These are phyloP conservation scores for Epichloe bromicola DNA, from an alignment of 2,329 filamentous ascomycete genomes.

Conservation along the genomic window DNA sequence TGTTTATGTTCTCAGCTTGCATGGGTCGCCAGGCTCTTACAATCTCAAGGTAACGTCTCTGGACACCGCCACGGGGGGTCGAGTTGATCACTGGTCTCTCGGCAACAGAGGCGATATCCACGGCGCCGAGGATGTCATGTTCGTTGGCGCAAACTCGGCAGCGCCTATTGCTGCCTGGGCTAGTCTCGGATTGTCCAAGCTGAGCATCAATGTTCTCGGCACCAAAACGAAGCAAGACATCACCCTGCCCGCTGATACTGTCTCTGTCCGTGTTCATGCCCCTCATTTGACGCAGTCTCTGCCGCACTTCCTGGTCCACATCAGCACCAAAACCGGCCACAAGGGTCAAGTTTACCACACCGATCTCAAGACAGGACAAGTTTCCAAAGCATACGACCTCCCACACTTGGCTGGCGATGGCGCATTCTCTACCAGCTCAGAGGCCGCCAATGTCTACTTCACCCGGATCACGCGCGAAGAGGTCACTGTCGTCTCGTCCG, in stretches of 20 bases:
- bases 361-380: conserved; percentile 52
- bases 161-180: conserved; percentile 66
- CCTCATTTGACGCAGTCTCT: conserved; percentile 58
- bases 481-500: conserved; percentile 59
- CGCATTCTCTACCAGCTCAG: conserved; percentile 65
- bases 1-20: conserved; percentile 67
- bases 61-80: conserved; percentile 61
- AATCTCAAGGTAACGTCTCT: conserved; percentile 65
- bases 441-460: conserved; percentile 77
- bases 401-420: conserved; percentile 58
- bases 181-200: conserved; percentile 44
- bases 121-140: conserved; percentile 50
- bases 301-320: conserved; percentile 78
- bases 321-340: conserved; percentile 53
- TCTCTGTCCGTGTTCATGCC: conserved; percentile 54
- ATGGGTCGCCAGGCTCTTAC: conserved; percentile 55
- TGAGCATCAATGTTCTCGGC: conserved; percentile 61
- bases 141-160: conserved; percentile 64
- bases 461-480: conserved; percentile 68
- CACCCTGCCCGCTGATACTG: conserved; percentile 32
- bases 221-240: conserved; percentile 44
- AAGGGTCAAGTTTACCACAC: conserved; percentile 82
- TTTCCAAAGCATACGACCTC: conserved; percentile 70
- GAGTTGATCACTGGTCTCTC: conserved; percentile 57
- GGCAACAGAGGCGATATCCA: conserved; percentile 63